Base-by-base conservation (phyloP, 2,329 filamentous ascomycete species). In the Aspergillus clavatus region DNA sequence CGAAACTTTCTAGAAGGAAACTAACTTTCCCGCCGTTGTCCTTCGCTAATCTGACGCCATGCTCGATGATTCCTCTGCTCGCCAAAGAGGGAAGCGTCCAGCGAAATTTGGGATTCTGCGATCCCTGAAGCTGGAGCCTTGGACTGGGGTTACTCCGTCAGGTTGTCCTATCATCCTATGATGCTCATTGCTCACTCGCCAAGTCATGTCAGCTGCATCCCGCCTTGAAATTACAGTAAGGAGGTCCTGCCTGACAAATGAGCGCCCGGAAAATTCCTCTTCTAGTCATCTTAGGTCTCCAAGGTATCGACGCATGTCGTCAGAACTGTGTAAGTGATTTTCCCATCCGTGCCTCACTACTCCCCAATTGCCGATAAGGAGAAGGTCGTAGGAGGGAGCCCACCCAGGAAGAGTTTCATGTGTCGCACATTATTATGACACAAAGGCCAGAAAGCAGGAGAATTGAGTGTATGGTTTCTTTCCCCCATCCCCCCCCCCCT, bases 1-100 rank as follows among this genome's bases (percentile, higher is more conserved):
- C 49, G 53, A 63, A 62, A 51, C 54, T 57, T 64, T 63, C 60
- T 63, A 65, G 61, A 65, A 65, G 59, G 53, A 58, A 54, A 54
- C 53, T 63, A 60, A 50, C 53, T 55, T 62, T 35, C 58, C 47
- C 50, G 43, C 58, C 54, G 54, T 59, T 54, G 48, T 29, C 46
- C 41, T 50, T 45, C 53, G 51, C 45, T 56, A 53, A 51, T 52
- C 52, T 55, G 52, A 56, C 48, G 6, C 28, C n/a, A 35, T 21
- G 31, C 16, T 52, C 46, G 45, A 51, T 46, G 46, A 47, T 47
- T 47, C 48, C 52, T 55, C 16, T 35, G 11, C 18, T 21, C 16
- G 31, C 31, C 16, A 16, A 35, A 18, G 16, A 16, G 31, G 8
- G 16, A 18, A 35, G n/a, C n/a, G n/a, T n/a, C n/a, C n/a, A 31